Evolutionary conservation across 306 rosid species (phyloP).

Genomic region (Cyclanthera cordifolia): DNA sequence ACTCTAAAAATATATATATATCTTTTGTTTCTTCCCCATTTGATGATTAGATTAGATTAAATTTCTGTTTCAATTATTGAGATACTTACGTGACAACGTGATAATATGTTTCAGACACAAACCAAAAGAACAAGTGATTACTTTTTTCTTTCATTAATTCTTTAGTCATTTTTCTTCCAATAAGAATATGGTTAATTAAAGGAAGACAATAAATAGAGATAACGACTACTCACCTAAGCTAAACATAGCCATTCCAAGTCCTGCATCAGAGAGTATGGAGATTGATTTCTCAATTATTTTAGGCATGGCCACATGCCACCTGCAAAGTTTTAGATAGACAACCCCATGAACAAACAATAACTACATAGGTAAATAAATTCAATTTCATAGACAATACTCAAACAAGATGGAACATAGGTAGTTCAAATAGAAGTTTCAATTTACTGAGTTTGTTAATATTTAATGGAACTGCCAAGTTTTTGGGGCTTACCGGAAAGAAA

Average conservation of each 20-base stretch:
- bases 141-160: too few species aligned
- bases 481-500: slow-evolving; percentile 54
- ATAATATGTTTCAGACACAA: background rate
- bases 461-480: background rate
- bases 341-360: slow-evolving; percentile 4
- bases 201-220: background rate
- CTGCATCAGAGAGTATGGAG: slow-evolving; percentile 95
- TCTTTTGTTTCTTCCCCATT: too few species aligned
- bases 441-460: background rate
- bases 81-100: slow-evolving; percentile 9
- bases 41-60: slow-evolving; percentile 9
- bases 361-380: background rate
- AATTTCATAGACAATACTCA: background rate
- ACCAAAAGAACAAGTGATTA: background rate
- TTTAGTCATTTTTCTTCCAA: background rate
- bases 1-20: too few species aligned
- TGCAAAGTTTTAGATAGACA: slow-evolving; percentile 12
- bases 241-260: slow-evolving; percentile 99
- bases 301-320: slow-evolving; percentile 93
- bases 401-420: background rate
- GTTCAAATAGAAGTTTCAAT: background rate
- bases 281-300: slow-evolving; percentile 60
- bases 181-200: background rate
- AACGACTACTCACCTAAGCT: slow-evolving; percentile 70
- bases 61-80: background rate